A percentile compares a stretch with the other conserved stretches of the same genome.
Evolutionary conservation across 2,329 filamentous ascomycete genomes (phyloP).

Genomic region (Cladobotryum protrusum): DNA sequence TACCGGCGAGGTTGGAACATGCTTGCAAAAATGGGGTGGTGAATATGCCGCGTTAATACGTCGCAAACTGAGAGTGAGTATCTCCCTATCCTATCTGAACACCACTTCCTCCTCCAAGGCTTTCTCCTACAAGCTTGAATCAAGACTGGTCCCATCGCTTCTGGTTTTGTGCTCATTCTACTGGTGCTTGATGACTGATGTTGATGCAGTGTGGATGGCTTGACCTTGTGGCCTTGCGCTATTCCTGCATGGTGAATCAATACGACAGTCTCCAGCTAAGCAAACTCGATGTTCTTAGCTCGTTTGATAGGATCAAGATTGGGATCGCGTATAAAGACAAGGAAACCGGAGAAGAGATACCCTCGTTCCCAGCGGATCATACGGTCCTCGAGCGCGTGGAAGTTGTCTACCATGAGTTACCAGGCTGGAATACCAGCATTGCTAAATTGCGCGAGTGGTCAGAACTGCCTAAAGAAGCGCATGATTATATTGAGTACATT

Average conservation of each 20-base stretch:
- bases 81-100: no score
- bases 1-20: conserved; percentile 27
- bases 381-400: conserved; percentile 51
- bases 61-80: no score
- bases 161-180: no score
- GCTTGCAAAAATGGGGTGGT: background rate
- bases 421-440: conserved; percentile 63
- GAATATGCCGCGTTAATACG: no score
- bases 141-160: no score
- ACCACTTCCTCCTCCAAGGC: no score
- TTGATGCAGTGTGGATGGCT: no score
- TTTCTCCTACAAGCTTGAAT: no score
- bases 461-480: conserved; percentile 57
- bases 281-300: conserved; percentile 55
- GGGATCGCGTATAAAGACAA: conserved; percentile 60
- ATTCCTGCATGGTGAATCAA: no score
- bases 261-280: conserved; percentile 25
- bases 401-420: conserved; percentile 61
- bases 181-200: no score
- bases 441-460: conserved; percentile 53
- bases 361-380: conserved; percentile 59
- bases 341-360: conserved; percentile 21
- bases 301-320: conserved; percentile 68
- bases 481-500: conserved; percentile 61
- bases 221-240: no score